These are phyloP conservation scores for Parietaria judaica DNA, from an alignment of 306 rosid species.

Conservation along the genomic window DNA sequence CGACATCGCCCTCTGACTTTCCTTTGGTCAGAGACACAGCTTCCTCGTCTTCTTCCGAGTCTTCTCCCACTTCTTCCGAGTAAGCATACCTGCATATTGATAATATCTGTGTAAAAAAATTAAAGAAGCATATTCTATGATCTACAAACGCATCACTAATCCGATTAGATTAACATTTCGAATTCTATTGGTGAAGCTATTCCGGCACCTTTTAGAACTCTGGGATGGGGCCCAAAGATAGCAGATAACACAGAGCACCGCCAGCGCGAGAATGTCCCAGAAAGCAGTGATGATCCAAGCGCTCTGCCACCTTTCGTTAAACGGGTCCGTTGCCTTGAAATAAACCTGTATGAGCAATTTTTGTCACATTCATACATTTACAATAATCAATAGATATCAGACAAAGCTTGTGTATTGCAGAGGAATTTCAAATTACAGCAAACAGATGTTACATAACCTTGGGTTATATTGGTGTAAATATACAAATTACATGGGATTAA, in stretches of 20 bases:
- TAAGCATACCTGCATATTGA: constrained; percentile 60
- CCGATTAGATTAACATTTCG: no score
- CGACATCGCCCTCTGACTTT: constrained; percentile 60
- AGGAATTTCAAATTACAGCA: no score
- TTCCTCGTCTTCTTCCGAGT: constrained; percentile 84
- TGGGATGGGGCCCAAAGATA: constrained; percentile 98
- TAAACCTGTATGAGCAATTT: constrained; percentile 47
- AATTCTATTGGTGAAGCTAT: no score
- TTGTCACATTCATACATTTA: constrained; percentile 6
- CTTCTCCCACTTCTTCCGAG: constrained; percentile 81
- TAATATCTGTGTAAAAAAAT: neutral
- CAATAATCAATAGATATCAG: constrained; percentile 4
- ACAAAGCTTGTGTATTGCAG: no score
- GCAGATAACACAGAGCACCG: constrained; percentile 76
- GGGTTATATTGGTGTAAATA: no score
- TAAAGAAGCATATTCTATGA: neutral
- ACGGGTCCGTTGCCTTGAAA: constrained; percentile 98
- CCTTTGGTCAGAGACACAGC: constrained; percentile 50
- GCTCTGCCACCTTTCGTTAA: constrained; percentile 93
- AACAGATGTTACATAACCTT: neutral
- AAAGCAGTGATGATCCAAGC: constrained; percentile 96
- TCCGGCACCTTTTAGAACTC: constrained; percentile 74
- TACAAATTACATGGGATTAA: neutral
- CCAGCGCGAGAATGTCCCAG: constrained; percentile 85
- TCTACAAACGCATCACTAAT: neutral